Evolutionary conservation across 176 grass and related monocot genomes (phyloP).

Genomic region (Neostapfia colusana): DNA sequence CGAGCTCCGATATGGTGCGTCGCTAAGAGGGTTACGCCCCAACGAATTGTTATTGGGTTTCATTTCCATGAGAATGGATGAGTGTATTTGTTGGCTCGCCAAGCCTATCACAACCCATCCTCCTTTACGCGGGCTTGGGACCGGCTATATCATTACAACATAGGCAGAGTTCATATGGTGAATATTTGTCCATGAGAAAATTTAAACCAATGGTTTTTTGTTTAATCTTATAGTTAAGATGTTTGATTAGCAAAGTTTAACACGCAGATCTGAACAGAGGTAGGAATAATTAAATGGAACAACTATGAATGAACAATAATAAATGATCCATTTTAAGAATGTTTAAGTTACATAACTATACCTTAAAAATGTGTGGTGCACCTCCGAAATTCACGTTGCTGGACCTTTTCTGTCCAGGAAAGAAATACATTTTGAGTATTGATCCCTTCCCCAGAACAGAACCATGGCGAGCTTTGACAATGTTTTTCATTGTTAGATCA

Average conservation of each 20-base stretch:
- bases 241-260: conserved; percentile 11
- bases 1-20: no score
- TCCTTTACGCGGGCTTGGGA: no score
- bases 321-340: not conserved
- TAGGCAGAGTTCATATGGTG: no score
- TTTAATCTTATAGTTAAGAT: conserved; percentile 14
- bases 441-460: conserved; percentile 97
- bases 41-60: no score
- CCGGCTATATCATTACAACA: no score
- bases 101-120: no score
- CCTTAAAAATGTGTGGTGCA: conserved; percentile 88
- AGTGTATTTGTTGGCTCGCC: no score
- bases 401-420: conserved; percentile 87
- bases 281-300: conserved; percentile 10
- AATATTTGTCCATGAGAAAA: conserved; percentile 24
- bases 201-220: no score
- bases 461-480: conserved; percentile 84
- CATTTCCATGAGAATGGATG: no score
- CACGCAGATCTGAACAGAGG: not conserved
- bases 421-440: conserved; percentile 98
- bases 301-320: not conserved
- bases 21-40: no score
- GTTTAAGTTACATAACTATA: conserved; percentile 36
- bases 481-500: conserved; percentile 80
- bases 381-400: conserved; percentile 72